Evolutionary conservation across 2,329 filamentous ascomycete species (phyloP), one percentile per base, ranked within the genome.

Genomic region (Diaporthe nobilis): DNA sequence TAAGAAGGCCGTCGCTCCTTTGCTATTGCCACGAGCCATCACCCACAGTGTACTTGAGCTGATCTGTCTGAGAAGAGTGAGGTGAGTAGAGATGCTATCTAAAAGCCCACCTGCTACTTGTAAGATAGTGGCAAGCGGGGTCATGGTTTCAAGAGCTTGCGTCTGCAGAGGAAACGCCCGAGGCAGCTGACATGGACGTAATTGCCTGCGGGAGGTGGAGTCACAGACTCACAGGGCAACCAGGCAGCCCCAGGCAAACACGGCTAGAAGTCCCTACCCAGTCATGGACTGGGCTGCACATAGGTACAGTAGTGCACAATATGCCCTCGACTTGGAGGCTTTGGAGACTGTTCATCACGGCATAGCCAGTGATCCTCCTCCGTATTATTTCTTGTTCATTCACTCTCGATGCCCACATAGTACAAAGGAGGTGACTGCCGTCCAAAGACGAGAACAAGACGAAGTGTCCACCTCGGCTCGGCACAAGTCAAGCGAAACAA

Each of bases 391-490:
- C n/a, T 25, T 49, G 70, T 31, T 9, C 22, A 60, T 25, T 49
- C 53, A 37, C 13, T 28, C 12, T 25, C 67, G 53, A 44, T 15
- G 9, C 31, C 15, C 17, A 34, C 28, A 47, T 34, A 31, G 68
- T 44, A 34, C 68, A 47, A n/a, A 31, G 39, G 42, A 6, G 17
- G 34, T 71, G 13, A 28, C 22, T 55, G 34, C 10, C 17, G 28
- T 37, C 42, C 28, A 25, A 22, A 44, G 25, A 25, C 4, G 28
- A 22, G 28, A 20, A 44, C 34, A 60, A 65, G 44, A 42, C 44
- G 34, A 34, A 57, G 71, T 44, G 25, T 67, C 25, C 71, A 57
- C 71, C 58, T 57, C 58, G 58, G 58, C 13, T 65, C 37, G 49
- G 65, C 49, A 70, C 49, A 53, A 39, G 34, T 22, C 34, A 25